Conservation (phyloP, 2,329 filamentous ascomycete species). For the Aspergillus fumigatus region DNA sequence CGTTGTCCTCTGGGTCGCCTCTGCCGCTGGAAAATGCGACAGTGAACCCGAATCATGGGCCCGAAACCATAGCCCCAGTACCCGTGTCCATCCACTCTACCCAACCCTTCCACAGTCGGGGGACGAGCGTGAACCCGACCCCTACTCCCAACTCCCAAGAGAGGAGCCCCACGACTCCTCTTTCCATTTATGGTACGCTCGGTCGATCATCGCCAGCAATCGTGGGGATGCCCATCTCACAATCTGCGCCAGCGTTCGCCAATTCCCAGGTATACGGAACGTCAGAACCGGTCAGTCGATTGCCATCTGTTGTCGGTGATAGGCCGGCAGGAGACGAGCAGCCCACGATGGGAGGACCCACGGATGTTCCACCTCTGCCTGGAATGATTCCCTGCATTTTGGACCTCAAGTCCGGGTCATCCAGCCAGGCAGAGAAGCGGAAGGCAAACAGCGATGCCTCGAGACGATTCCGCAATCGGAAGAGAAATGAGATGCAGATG, state of each 20-base stretch:
- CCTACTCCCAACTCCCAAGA: slow-evolving; percentile 32
- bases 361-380: slow-evolving; percentile 10
- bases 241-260: slow-evolving; percentile 13
- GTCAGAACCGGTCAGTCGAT: slow-evolving; percentile 24
- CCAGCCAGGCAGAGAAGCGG: slow-evolving; percentile 39
- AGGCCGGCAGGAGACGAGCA: slow-evolving; percentile 17
- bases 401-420: slow-evolving; percentile 39
- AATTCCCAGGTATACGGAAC: slow-evolving; percentile 19
- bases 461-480: slow-evolving; percentile 38
- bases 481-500: slow-evolving; percentile 38
- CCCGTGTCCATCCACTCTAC: slow-evolving; percentile 29
- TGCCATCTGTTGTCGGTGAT: slow-evolving; percentile 17
- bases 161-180: slow-evolving; percentile 31
- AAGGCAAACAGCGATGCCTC: slow-evolving; percentile 42
- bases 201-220: slow-evolving; percentile 28
- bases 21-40: slow-evolving; percentile 21
- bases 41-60: slow-evolving; percentile 18
- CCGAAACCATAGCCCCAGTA: slow-evolving; percentile 11
- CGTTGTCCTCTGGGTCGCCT: slow-evolving; percentile 22
- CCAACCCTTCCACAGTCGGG: slow-evolving; percentile 28
- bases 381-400: slow-evolving; percentile 36
- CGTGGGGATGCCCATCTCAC: slow-evolving; percentile 16
- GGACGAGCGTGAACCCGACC: slow-evolving; percentile 27
- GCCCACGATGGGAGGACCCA: slow-evolving; percentile 7
- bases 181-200: slow-evolving; percentile 29